Base-by-base conservation (phyloP, 257 asterid species). In the Paulownia fortunei region DNA sequence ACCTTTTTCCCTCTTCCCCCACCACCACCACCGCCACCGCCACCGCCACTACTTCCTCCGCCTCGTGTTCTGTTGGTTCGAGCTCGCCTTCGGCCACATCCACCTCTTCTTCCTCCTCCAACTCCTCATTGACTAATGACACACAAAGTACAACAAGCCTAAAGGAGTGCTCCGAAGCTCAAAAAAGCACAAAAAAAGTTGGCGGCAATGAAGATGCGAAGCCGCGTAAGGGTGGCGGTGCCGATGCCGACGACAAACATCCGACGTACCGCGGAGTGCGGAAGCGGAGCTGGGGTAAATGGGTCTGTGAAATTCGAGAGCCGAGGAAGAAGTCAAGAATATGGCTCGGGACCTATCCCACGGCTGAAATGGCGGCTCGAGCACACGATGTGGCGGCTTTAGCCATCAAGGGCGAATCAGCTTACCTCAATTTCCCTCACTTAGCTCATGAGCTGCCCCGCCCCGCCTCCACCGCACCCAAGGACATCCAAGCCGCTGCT, bases 341-440 rank as follows among this genome's bases (percentile, higher is more conserved):
- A 83, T 88, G 92, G 92, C 87, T 88, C 51, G 92, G 92, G 44
- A 86, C 90, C 2, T 88, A 86, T 44, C 78, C 86, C 2, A 88
- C 90, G 7, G 88, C 92, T 13, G 88, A 88, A 71, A 88, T 88
- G 92, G 92, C 92, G 19, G 92, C 89, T 79, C 88, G 89, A 26
- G 92, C 92, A 0, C 89, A 88, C 24, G 92, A 88, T 61, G 92
- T 86, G 76, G 92, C 88, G 26, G 88, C 92, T 69, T 21, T 86
- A 64, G 88, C 92, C 84, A 84, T 88, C 64, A 88, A 88, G 74
- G 90, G 92, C 44, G 16, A 67, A 21, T 82, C 87, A n/a, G 92
- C 90, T 30, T 83, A 68, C 86, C 85, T 88, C 74, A 88, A 88
- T 41, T 88, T 88, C 82, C 92, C 92, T 7, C 67, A 82, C 79